These are phyloP conservation scores for Maudiozyma serrabonitensis DNA, from an alignment of 805 yeast species.

Conservation along the genomic window DNA sequence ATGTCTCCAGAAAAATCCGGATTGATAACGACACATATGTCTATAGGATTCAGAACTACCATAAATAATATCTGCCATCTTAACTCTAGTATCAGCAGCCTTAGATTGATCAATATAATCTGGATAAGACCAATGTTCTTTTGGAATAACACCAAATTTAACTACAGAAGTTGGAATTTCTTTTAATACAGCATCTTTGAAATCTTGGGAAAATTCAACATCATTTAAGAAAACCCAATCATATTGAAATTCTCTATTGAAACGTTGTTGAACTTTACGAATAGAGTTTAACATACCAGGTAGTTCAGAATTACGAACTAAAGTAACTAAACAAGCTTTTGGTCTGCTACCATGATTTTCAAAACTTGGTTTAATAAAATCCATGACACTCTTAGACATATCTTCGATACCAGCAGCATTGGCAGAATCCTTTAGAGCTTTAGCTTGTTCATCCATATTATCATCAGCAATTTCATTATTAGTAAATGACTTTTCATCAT, in stretches of 20 bases:
- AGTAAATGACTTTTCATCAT: not conserved
- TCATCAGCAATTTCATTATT: not conserved
- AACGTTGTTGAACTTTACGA: constrained; percentile 65
- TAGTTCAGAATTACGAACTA: constrained; percentile 63
- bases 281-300: constrained; percentile 51
- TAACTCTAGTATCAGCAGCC: constrained; percentile 54
- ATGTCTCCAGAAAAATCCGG: constrained; percentile 77
- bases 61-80: constrained; percentile 47
- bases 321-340: constrained; percentile 37
- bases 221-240: constrained; percentile 93
- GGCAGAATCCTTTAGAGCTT: constrained; percentile 10
- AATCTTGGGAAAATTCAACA: constrained; percentile 4
- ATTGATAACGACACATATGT: constrained; percentile 84
- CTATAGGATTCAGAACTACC: constrained; percentile 71
- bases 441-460: constrained; percentile 1
- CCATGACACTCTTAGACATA: constrained; percentile 4
- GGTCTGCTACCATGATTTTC: constrained; percentile 16
- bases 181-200: constrained; percentile 32
- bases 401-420: constrained; percentile 2
- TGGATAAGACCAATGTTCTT: constrained; percentile 82
- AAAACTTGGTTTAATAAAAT: constrained; percentile 13
- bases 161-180: constrained; percentile 53
- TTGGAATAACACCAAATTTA: constrained; percentile 42
- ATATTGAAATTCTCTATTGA: constrained; percentile 65
- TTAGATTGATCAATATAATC: constrained; percentile 62